Evolutionary conservation across 805 yeast species (phyloP).

Genomic region (Ogataea salicorniae): DNA sequence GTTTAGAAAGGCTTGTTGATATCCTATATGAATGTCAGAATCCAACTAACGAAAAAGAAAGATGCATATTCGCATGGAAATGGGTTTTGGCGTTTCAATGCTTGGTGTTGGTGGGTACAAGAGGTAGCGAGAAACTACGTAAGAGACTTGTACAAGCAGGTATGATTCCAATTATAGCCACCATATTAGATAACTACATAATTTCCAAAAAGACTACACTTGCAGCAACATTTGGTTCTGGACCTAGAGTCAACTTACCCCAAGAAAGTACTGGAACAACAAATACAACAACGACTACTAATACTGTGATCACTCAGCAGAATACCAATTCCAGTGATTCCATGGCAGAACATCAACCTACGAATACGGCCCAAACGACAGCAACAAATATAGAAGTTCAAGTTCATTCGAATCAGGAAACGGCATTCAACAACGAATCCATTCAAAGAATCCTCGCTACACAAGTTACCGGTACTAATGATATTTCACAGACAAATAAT

Average conservation of each 20-base stretch:
- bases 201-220: slow-evolving; percentile 24
- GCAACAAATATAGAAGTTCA: too few species aligned
- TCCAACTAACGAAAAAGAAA: slow-evolving; percentile 30
- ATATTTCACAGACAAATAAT: neutral
- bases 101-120: slow-evolving; percentile 81
- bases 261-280: slow-evolving; percentile 1
- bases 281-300: slow-evolving; percentile 7
- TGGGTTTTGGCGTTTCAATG: slow-evolving; percentile 96
- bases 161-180: slow-evolving; percentile 82
- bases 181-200: slow-evolving; percentile 84
- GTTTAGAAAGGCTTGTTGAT: slow-evolving; percentile 79
- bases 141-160: slow-evolving; percentile 89
- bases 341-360: too few species aligned
- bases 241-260: slow-evolving; percentile 6
- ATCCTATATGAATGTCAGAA: slow-evolving; percentile 75
- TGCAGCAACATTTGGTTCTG: slow-evolving; percentile 10
- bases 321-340: neutral
- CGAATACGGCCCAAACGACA: too few species aligned
- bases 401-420: too few species aligned
- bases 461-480: neutral
- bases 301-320: neutral
- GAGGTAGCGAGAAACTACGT: slow-evolving; percentile 85
- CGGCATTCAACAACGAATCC: too few species aligned
- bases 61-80: slow-evolving; percentile 80
- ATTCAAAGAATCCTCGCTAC: neutral